Conservation (phyloP, 75 land plant species). For the Azolla pinnata region DNA sequence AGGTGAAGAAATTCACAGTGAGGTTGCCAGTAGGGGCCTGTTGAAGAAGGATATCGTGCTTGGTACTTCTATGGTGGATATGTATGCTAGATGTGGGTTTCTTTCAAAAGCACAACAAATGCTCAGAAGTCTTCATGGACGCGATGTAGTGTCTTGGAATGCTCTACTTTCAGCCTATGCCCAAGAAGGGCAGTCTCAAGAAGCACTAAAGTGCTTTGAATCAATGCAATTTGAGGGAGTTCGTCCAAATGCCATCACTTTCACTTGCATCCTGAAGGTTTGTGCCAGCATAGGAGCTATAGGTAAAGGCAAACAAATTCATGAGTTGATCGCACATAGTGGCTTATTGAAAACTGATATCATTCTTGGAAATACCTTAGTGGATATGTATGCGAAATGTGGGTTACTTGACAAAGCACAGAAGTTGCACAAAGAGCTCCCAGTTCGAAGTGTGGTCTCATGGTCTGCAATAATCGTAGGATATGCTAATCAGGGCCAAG, state of each 20-base stretch:
- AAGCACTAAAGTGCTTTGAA: conserved; percentile 10
- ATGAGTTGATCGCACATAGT: conserved; percentile 5
- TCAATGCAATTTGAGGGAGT: conserved; percentile 15
- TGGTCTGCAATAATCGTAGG: conserved; percentile 43
- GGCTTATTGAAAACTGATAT: conserved; percentile 7
- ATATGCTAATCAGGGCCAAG: conserved; percentile 15
- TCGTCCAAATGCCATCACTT: conserved; percentile 11
- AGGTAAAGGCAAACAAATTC: conserved; percentile 12
- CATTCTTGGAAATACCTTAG: conserved; percentile 17
- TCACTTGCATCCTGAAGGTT: conserved; percentile 9
- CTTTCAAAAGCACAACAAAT: conserved; percentile 29
- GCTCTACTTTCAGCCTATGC: conserved; percentile 17
- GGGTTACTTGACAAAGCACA: conserved; percentile 26
- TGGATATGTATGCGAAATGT: conserved; percentile 43
- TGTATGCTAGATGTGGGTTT: conserved; percentile 47
- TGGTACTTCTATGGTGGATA: conserved; percentile 48
- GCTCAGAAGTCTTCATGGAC: conserved; percentile 10
- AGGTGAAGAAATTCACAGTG: conserved; percentile 2
- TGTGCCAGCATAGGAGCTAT: conserved; percentile 12
- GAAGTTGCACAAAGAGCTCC: conserved; percentile 16
- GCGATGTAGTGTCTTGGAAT: conserved; percentile 13
- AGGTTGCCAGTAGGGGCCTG: conserved; percentile 1
- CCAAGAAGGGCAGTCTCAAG: conserved; percentile 10
- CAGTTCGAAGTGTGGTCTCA: conserved; percentile 7
- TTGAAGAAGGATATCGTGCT: conserved; percentile 10